These are phyloP conservation scores for Candida caryicola DNA, from an alignment of 805 yeast species.

Conservation along the genomic window DNA sequence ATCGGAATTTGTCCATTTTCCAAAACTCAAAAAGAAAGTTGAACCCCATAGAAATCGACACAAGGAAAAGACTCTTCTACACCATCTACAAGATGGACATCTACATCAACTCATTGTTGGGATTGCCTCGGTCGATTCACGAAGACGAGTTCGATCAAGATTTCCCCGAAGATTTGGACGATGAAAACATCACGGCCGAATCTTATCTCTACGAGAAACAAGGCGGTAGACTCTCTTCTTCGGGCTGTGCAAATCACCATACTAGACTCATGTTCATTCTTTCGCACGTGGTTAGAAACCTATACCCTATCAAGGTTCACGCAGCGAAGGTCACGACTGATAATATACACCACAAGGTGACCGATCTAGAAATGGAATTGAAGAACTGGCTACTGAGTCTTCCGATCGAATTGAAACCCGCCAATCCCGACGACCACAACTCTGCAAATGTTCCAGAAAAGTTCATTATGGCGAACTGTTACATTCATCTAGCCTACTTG, in stretches of 20 bases:
- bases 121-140: constrained; percentile 73
- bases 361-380: constrained; percentile 64
- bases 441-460: constrained; percentile 42
- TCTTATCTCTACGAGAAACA: constrained; percentile 49
- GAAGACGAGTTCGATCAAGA: constrained; percentile 86
- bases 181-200: constrained; percentile 74
- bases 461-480: constrained; percentile 70
- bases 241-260: constrained; percentile 83
- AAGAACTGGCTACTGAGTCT: constrained; percentile 68
- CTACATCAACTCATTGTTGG: constrained; percentile 82
- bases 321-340: constrained; percentile 24
- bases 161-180: constrained; percentile 80
- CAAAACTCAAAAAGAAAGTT: constrained; percentile 49
- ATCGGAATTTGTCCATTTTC: constrained; percentile 57
- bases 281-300: constrained; percentile 64
- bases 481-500: constrained; percentile 66
- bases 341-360: constrained; percentile 46
- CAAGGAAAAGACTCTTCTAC: constrained; percentile 83
- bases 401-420: constrained; percentile 71
- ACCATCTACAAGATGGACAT: constrained; percentile 88
- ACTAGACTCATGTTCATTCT: constrained; percentile 70
- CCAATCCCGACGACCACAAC: constrained; percentile 47
- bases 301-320: constrained; percentile 67
- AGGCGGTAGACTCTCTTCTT: constrained; percentile 57
- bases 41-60: constrained; percentile 78